Evolutionary conservation across 2,329 filamentous ascomycete species (phyloP), one percentile per base, ranked within the genome.

Genomic region (Fusarium longipes): DNA sequence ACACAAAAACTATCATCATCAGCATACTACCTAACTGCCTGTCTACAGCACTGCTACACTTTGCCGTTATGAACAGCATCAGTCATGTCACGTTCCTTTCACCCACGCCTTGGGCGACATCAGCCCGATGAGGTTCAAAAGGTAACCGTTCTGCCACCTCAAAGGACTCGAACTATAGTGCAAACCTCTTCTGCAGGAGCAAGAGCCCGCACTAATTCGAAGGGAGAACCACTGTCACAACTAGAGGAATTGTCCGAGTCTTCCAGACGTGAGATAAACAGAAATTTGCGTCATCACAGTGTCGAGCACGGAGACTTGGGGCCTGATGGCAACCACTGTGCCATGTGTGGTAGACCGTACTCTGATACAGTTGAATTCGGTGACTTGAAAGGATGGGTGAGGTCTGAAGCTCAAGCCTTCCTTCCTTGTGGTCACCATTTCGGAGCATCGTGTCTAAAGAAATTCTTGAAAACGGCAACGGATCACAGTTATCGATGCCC

Each of bases 361-460:
- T 29, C 17, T 30, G 15, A 52, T 22, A 25, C 8, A 15, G 6
- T 12, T 29, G 6, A 24, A 15, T 10, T 18, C n/a, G 15, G 4
- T 10, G 7, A 9, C 10, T 2, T 18, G 6, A n/a, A n/a, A n/a
- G n/a, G n/a, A 9, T 36, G 43, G 20, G 12, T 11, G 12, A 1
- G 17, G 22, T 32, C 32, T 10, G 74, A 76, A 39, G 24, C 17
- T 11, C 51, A 47, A 20, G 58, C 54, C 3, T 74, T 67, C 42
- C 66, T 76, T 17, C 70, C 70, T 8, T 76, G 74, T 40, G 73
- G 75, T 14, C 74, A 76, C 47, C 18, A 17, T 15, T 73, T 74
- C 45, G 73, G 73, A 10, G 58, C 70, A 22, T 9, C 39, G 6
- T 76, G 75, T n/a, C 48, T 55, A 27, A 43, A 43, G 39, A 18